Evolutionary conservation across 2,329 filamentous ascomycete genomes (phyloP).

Genomic region (Fusarium gaditjirri): DNA sequence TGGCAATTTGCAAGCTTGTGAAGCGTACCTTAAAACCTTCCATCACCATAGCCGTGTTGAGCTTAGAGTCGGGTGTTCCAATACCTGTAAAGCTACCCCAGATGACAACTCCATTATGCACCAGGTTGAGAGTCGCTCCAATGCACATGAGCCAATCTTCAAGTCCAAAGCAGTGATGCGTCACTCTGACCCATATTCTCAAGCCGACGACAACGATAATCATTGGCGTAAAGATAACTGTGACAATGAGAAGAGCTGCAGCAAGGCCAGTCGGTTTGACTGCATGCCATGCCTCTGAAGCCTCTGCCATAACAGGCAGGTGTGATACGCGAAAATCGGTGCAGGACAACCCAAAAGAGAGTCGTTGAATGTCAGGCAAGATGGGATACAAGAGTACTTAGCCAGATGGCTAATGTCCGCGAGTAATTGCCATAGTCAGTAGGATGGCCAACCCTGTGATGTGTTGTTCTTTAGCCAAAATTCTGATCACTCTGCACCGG

Average conservation of each 20-base stretch:
- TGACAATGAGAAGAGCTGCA: neutral
- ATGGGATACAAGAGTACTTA: neutral
- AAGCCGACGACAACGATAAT: constrained; percentile 1
- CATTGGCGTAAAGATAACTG: neutral
- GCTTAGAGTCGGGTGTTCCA: constrained; percentile 1
- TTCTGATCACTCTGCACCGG: neutral
- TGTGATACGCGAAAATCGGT: too few species aligned
- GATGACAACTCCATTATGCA: constrained; percentile 12
- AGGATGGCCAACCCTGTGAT: neutral
- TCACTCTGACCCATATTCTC: neutral
- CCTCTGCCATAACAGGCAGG: neutral
- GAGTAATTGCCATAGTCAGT: neutral
- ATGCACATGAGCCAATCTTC: constrained; percentile 21
- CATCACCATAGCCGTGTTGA: neutral
- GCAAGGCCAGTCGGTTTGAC: constrained; percentile 10
- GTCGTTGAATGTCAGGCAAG: too few species aligned
- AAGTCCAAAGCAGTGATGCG: neutral
- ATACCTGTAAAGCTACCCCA: neutral
- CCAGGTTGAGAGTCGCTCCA: constrained; percentile 15
- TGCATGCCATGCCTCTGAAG: neutral
- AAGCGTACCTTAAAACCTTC: constrained; percentile 4
- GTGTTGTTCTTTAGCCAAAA: neutral
- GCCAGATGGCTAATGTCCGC: neutral
- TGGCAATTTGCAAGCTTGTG: accelerated
- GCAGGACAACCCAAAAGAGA: too few species aligned